A percentile compares a stretch with the other conserved stretches of the same genome.
These are phyloP conservation scores for Byssoonygena ceratinophila DNA, from an alignment of 2,329 filamentous ascomycete genomes.

Conservation along the genomic window DNA sequence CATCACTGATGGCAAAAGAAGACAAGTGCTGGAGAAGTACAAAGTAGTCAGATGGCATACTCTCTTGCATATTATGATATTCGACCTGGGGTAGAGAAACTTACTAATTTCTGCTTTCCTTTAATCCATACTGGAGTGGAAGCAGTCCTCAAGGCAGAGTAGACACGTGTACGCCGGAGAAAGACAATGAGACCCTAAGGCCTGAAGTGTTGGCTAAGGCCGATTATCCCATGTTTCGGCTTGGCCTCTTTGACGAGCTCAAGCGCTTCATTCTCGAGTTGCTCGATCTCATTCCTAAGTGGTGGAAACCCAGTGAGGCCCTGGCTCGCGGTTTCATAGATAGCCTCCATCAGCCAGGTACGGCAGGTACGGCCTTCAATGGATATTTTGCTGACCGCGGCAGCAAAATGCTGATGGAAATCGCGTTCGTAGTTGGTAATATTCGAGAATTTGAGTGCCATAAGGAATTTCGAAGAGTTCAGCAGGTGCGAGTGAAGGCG, in stretches of 20 bases:
- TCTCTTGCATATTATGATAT: no score
- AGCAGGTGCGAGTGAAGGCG: slow-evolving; percentile 4
- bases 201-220: not conserved
- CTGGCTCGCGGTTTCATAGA: not conserved
- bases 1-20: no score
- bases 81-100: no score
- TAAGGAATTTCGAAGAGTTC: slow-evolving; percentile 7
- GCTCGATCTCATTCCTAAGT: not conserved
- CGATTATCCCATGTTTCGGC: no score
- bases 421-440: slow-evolving; percentile 4
- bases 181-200: no score
- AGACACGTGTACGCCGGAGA: no score
- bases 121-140: no score
- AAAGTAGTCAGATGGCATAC: no score
- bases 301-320: slow-evolving; percentile 5
- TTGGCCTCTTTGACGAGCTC: not conserved
- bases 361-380: slow-evolving; percentile 4
- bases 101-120: no score
- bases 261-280: not conserved
- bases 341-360: slow-evolving; percentile 7
- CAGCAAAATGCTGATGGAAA: slow-evolving; percentile 2
- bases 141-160: no score
- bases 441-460: slow-evolving; percentile 4
- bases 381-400: not conserved
- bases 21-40: no score